Base-by-base conservation (phyloP, 345 rosid species). In the Brassica juncea region DNA sequence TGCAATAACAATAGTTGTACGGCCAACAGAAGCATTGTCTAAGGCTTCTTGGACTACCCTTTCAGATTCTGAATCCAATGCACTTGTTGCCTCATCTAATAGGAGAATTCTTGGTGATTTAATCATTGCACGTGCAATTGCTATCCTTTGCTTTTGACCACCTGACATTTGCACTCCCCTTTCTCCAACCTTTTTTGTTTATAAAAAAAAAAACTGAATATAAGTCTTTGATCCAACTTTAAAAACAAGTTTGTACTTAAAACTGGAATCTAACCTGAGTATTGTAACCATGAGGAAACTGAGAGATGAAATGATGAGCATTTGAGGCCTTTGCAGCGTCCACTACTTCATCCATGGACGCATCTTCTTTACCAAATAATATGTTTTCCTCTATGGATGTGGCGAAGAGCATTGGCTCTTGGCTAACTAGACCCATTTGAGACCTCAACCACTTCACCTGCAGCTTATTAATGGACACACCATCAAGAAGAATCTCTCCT, bases 321-420 rank as follows among this genome's bases (percentile, higher is more conserved):
- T 93, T 90, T 19, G 98, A 97, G 14, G 92, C 87, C 1, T 87
- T 90, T 14, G 98, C 97, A 4, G 95, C 98, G 72, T 91, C 97
- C 0, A 83, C 74, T 19, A 93, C 91, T 74, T 93, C 42, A 35
- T 35, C 42, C 35, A 32, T 32, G 5, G 35, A 4, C 6, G 35
- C 1, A 32, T 32, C 6, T 95, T 91, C 97, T 79, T 91, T 91
- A 63, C 97, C 97, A 35, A 91, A 93, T 0, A 90, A 88, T 73
- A 91, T 91, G 85, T 93, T 93, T 2, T 93, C 94, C 1, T 88
- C 80, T 77, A 93, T 93, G 82, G 90, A 88, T 4, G 98, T 74
- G 0, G 98, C 97, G 66, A 91, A 91, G 1, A 93, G 89, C 0
- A 86, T 89, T 31, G 34, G 34, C 34, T 31, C 25, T 23, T 23